Base-by-base conservation (phyloP, 306 rosid genomes). In the Ammopiptanthus mongolicus region DNA sequence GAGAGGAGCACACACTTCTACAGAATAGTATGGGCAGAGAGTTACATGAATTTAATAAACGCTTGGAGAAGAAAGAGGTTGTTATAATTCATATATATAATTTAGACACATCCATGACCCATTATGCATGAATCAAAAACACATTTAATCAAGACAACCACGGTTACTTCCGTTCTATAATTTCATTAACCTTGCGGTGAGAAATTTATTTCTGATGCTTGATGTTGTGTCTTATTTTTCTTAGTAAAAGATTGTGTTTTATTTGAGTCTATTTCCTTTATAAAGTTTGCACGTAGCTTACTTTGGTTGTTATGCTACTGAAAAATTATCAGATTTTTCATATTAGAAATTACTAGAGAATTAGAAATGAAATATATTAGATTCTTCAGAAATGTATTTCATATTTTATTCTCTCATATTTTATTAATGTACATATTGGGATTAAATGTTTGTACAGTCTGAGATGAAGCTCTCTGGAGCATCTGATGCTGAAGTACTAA, bases 1-100 rank as follows among this genome's bases (percentile, higher is more conserved):
- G 99, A 92, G 65, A 92, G 96, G 99, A 96, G 85, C 99, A 96
- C 87, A 96, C 91, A 68, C 96, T 96, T 83, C 84, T 96, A 74
- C 98, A 96, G 39, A 91, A 84, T 84, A 89, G 93, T 60, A 96
- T 96, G 99, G 99, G 90, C 80, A 96, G 89, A 80, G 99, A 96
- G 86, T 82, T 96, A 74, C 80, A 92, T 64, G 99, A 96, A 80
- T 86, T 96, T 78, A 96, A 96, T 76, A 92, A 89, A 83, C 98
- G 98, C 28, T 1, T 95, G 96, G 99, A 97, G 82, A 88, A 92
- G 87, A 96, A 96, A 84, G 99, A 96, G 98, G 99, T 71, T 64
- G 74, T 79, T 84, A 69, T n/a, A 47, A 29, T 25, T 5, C 44
- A 71, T 79, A 58, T 65, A n/a, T 64, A 56, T 31, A 50, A n/a